Base-by-base conservation (phyloP, 441 rosid species). In the Jatropha podagrica region DNA sequence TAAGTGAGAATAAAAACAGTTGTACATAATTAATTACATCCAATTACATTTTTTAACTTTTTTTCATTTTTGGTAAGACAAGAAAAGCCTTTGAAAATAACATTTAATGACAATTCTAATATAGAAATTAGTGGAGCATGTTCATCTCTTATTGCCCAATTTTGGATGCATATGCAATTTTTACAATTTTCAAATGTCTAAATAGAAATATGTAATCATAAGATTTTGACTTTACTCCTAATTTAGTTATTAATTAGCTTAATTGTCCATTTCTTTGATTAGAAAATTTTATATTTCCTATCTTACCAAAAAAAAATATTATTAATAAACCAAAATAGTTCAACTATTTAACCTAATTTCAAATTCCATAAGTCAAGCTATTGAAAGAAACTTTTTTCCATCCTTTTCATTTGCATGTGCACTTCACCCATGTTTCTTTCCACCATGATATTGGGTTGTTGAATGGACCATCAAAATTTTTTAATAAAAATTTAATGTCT, bases 361-460 rank as follows among this genome's bases (percentile, higher is more conserved):
- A 27, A 23, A 41, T 44, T 69, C 46, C 13, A 40, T 46, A 14
- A 18, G 58, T 15, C 48, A 65, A 14, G 58, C n/a, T 13, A 38
- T 4, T 9, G 1, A 32, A 1, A 56, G 0, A 4, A 32, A 23
- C 5, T 26, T 12, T n/a, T 48, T 18, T 38, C 52, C 44, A 81
- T 83, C 84, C 59, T 68, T 81, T 72, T 84, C 84, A 65, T 7
- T 72, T 55, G 81, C 84, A 77, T 74, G 81, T 77, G 76, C 79
- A 4, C 27, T 64, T 63, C 38, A n/a, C 37, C 13, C 18, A 4
- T 32, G 46, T 54, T 55, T 26, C 63, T 27, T n/a, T 59, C 55
- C 15, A 20, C 14, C 65, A 71, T 40, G 37, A 59, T 58, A 23
- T 41, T 11, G 27, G 38, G 62, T 72, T 23, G 56, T 54, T 56